These are phyloP conservation scores for Colletotrichum tabaci DNA, from an alignment of 2,329 filamentous ascomycete genomes.

Conservation along the genomic window DNA sequence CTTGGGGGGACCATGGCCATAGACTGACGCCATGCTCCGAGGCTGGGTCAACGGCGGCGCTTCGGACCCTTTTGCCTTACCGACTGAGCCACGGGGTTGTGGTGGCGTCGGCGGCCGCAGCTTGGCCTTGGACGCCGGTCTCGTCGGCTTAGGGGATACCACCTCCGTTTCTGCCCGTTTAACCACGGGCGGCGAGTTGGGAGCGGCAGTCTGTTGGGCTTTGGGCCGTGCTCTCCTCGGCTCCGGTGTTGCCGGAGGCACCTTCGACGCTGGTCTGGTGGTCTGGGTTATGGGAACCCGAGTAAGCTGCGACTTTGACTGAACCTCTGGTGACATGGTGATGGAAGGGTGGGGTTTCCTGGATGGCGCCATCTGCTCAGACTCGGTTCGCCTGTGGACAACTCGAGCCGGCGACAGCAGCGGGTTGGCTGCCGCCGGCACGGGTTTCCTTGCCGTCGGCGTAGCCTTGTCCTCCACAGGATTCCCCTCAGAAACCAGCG, in stretches of 20 bases:
- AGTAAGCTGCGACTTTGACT: background rate
- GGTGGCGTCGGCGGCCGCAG: slow-evolving; percentile 55
- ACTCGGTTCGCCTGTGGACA: background rate
- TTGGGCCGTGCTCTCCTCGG: slow-evolving; percentile 33
- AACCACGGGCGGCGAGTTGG: slow-evolving; percentile 43
- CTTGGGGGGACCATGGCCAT: background rate
- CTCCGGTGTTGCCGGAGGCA: slow-evolving; percentile 24
- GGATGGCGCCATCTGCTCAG: slow-evolving; percentile 1
- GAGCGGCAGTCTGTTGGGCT: slow-evolving; percentile 11
- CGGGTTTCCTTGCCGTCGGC: slow-evolving; percentile 11
- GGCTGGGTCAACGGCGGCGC: background rate
- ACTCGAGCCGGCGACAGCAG: slow-evolving; percentile 13
- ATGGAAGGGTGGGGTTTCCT: background rate
- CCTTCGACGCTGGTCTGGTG: background rate
- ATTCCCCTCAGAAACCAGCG: background rate
- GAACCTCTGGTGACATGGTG: background rate
- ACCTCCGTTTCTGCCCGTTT: slow-evolving; percentile 45
- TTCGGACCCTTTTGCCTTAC: background rate
- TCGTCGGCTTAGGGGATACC: slow-evolving; percentile 52
- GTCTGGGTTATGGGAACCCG: slow-evolving; percentile 7
- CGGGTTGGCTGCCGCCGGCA: slow-evolving; percentile 9
- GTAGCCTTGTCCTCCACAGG: background rate
- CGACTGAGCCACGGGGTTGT: slow-evolving; percentile 49
- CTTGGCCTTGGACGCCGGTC: slow-evolving; percentile 44
- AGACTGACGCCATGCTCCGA: slow-evolving; percentile 22